These are phyloP conservation scores for Aspergillus sp. DNA, from an alignment of 2,329 filamentous ascomycete genomes.

Conservation along the genomic window DNA sequence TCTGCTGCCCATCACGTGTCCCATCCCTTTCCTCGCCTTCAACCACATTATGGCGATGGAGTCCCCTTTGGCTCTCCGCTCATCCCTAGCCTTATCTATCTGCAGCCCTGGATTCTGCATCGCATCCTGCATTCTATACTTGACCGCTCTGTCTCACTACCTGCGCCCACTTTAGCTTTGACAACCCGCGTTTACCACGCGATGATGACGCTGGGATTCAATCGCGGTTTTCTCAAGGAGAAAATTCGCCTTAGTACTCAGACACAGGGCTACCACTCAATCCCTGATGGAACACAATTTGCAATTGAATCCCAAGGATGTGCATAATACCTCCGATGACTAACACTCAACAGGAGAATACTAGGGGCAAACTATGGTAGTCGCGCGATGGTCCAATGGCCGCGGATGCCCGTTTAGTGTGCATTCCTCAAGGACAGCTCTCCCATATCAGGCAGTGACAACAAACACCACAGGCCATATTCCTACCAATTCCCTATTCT, in stretches of 20 bases:
- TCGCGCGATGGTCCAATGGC: not conserved
- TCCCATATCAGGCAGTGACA: not conserved
- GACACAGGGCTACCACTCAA: not conserved
- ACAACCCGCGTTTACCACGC: constrained; percentile 1
- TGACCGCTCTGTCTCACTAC: not conserved
- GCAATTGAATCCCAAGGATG: not conserved
- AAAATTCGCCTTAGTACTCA: not conserved
- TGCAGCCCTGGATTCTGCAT: not conserved
- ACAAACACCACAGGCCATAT: not conserved
- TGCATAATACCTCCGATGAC: not conserved
- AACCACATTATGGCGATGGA: not conserved
- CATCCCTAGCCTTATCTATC: constrained; percentile 2
- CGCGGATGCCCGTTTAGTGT: not conserved
- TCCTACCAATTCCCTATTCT: not conserved
- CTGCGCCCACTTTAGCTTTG: not conserved
- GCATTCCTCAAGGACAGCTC: constrained; percentile 5
- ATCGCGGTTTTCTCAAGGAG: not conserved
- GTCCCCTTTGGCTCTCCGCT: not conserved
- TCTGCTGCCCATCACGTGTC: constrained; percentile 13
- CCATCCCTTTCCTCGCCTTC: not conserved
- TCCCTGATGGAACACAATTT: constrained; percentile 7
- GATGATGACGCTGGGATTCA: not conserved
- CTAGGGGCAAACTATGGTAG: not conserved
- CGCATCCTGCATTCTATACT: constrained; percentile 13
- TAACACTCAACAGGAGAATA: not conserved